Base-by-base conservation (phyloP, 164 flowering plant genomes). In the Echeveria elegans region DNA sequence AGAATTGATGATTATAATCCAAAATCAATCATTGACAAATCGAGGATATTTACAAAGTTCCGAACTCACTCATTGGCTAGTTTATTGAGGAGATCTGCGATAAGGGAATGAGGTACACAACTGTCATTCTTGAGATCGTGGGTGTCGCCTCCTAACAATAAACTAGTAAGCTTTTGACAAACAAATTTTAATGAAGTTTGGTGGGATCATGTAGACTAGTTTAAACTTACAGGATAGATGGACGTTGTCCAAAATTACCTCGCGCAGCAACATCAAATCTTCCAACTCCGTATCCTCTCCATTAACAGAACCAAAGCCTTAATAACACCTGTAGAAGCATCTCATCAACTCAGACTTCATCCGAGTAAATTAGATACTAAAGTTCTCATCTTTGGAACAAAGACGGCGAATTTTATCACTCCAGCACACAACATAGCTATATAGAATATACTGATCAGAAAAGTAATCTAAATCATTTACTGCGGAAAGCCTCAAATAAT, bases 31-130 rank as follows among this genome's bases (percentile, higher is more conserved):
- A 53, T 53, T 26, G 31, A 53, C 18, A 28, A 24, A 53, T 11
- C 12, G 16, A 15, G 56, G 16, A 26, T 40, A 40, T 40, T 24
- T 53, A 53, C n/a, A 11, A 24, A 52, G 59, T 52, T 52, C 24
- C 11, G 59, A 26, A 14, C 60, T 53, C 31, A 53, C 31, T 53
- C 5, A 28, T 26, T 53, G 31, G 31, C n/a, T 53, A 53, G 31
- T 53, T 53, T 53, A 53, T 53, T 53, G 14, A 28, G 31, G 18
- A 53, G 31, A 26, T 53, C 60, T 6, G 60, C n/a, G n/a, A 26
- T 53, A 53, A 53, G 60, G 60, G 60, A 53, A 53, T 53, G 60
- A 53, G 21, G 16, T 45, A 50, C 26, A 40, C 45, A 40, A 40
- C 45, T 12, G 60, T 30, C 60, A 26, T 24, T 24, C 60, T 50